Evolutionary conservation across 2,329 filamentous ascomycete species (phyloP).

Genomic region (Penicillium frequentans): DNA sequence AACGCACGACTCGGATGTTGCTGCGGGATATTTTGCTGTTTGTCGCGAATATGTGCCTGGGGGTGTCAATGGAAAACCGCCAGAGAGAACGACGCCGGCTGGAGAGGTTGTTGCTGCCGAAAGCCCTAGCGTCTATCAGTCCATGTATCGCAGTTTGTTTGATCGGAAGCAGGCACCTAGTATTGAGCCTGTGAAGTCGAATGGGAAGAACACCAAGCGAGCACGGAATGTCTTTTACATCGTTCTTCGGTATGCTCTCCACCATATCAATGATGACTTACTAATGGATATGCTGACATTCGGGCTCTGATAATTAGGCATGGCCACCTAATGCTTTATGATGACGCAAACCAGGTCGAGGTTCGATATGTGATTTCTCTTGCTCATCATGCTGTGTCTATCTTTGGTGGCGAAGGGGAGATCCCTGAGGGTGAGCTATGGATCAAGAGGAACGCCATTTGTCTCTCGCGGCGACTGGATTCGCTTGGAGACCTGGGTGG

Average conservation of each 20-base stretch:
- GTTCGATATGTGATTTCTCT: slow-evolving; percentile 95
- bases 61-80: slow-evolving; percentile 88
- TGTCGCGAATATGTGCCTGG: slow-evolving; percentile 89
- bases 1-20: slow-evolving; percentile 70
- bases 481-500: slow-evolving; percentile 55
- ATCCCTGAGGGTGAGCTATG: slow-evolving; percentile 92
- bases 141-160: slow-evolving; percentile 96
- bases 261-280: not conserved
- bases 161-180: slow-evolving; percentile 68
- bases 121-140: slow-evolving; percentile 94
- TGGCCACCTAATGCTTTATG: slow-evolving; percentile 95
- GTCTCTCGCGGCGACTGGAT: slow-evolving; percentile 66
- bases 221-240: slow-evolving; percentile 92
- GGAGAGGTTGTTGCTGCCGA: slow-evolving; percentile 75
- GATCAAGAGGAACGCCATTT: slow-evolving; percentile 90
- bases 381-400: slow-evolving; percentile 75
- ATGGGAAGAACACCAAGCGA: slow-evolving; percentile 53
- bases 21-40: slow-evolving; percentile 92
- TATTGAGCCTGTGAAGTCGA: slow-evolving; percentile 53
- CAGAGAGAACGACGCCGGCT: slow-evolving; percentile 78
- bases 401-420: slow-evolving; percentile 75
- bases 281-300: slow-evolving; percentile 14
- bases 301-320: slow-evolving; percentile 56
- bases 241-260: slow-evolving; percentile 68
- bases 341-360: slow-evolving; percentile 91